A percentile compares a stretch with the other conserved stretches of the same genome.
Conservation (phyloP, 2,329 filamentous ascomycete genomes). For the Aspergillus sp. region DNA sequence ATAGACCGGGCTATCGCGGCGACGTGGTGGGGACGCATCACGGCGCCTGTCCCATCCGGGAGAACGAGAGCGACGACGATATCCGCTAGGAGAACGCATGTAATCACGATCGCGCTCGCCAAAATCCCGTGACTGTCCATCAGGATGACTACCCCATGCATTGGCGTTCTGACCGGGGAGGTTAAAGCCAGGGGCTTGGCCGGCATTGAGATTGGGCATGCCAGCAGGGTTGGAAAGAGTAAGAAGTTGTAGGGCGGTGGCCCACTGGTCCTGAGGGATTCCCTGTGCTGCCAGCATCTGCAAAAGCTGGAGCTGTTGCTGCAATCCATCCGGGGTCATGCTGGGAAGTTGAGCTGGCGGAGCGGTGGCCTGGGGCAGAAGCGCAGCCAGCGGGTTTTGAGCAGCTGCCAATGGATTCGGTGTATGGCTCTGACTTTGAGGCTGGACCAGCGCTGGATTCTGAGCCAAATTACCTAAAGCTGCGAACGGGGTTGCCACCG, state of each 20-base stretch:
- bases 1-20: constrained; percentile 68
- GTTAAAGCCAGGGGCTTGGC: constrained; percentile 34
- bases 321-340: constrained; percentile 52
- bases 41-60: constrained; percentile 72
- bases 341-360: constrained; percentile 27
- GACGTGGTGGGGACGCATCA: constrained; percentile 62
- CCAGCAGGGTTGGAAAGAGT: constrained; percentile 38
- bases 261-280: constrained; percentile 75
- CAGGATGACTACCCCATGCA: constrained; percentile 36
- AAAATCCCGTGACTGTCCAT: constrained; percentile 47
- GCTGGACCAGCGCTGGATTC: constrained; percentile 36
- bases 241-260: constrained; percentile 54
- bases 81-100: constrained; percentile 61
- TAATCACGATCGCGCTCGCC: constrained; percentile 62
- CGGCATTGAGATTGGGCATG: constrained; percentile 36
- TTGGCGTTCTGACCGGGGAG: constrained; percentile 32
- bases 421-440: constrained; percentile 41
- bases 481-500: constrained; percentile 51
- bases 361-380: constrained; percentile 41
- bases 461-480: constrained; percentile 42
- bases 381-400: constrained; percentile 42
- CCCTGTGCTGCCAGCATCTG: constrained; percentile 74
- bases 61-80: constrained; percentile 75
- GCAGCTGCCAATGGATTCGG: constrained; percentile 43
- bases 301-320: constrained; percentile 71